These are phyloP conservation scores for Tinospora cordifolia DNA, from an alignment of 164 flowering plant species.

Conservation along the genomic window DNA sequence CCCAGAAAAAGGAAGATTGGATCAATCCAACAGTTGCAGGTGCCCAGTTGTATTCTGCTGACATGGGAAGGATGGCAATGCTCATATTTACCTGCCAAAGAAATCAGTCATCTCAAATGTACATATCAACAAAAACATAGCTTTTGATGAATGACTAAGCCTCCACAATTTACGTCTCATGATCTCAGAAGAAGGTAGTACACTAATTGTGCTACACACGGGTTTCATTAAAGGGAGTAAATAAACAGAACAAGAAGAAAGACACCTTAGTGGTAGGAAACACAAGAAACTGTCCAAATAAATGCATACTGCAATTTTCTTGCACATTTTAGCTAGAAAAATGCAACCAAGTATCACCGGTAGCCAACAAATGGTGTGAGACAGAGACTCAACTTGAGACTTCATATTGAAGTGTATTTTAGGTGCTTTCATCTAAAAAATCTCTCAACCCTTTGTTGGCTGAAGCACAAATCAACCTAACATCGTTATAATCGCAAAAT, in stretches of 20 bases:
- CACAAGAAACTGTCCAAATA: not conserved
- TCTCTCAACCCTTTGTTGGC: too few species aligned
- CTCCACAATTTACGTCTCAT: not conserved
- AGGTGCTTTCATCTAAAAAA: too few species aligned
- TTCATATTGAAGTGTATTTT: too few species aligned
- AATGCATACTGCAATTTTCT: not conserved
- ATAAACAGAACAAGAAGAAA: not conserved
- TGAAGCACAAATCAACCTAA: too few species aligned
- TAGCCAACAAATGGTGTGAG: too few species aligned
- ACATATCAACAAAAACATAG: not conserved
- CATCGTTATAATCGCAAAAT: too few species aligned
- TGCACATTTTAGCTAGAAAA: not conserved
- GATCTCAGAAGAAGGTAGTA: too few species aligned
- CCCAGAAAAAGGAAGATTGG: conserved; percentile 98
- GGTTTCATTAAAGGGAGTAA: not conserved
- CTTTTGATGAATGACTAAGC: not conserved
- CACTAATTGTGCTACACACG: too few species aligned
- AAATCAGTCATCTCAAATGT: conserved; percentile 3
- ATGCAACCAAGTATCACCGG: too few species aligned
- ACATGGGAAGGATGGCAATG: conserved; percentile 97
- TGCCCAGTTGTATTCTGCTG: conserved; percentile 77
- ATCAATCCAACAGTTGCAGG: conserved; percentile 89
- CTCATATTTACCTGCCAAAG: conserved; percentile 90
- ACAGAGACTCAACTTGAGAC: too few species aligned
- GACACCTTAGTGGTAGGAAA: not conserved